A percentile compares a stretch with the other conserved stretches of the same genome.
phyloP scores from a whole-genome alignment of 192 early-diverging fungal genomes.

The Phlyctochytrium planicorne region DNA sequence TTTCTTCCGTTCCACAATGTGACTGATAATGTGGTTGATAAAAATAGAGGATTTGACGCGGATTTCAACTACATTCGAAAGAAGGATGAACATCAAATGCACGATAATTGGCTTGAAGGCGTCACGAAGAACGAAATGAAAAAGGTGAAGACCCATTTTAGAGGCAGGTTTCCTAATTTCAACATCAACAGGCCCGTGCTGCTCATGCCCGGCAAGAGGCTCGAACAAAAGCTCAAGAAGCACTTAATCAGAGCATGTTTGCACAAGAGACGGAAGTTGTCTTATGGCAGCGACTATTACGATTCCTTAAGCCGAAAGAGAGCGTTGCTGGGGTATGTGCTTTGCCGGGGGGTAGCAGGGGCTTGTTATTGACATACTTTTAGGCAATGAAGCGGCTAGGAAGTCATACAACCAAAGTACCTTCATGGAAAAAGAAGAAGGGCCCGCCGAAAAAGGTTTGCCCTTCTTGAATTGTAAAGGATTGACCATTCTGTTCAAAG shows the following conservation, averaged over 20 bases:
- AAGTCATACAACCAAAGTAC: conserved; percentile 17
- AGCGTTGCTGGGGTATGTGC: conserved; percentile 16
- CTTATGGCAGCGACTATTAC: conserved; percentile 24
- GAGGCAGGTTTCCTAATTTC: conserved; percentile 1
- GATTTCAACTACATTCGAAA: conserved; percentile 49
- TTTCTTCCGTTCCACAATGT: conserved; percentile 2
- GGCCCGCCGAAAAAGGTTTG: background rate
- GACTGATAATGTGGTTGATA: background rate
- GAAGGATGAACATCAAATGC: conserved; percentile 50
- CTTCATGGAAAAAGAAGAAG: conserved; percentile 43
- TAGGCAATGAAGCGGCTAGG: conserved; percentile 43
- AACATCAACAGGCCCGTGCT: conserved; percentile 17
- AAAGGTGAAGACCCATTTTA: conserved; percentile 21
- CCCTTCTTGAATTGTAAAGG: background rate
- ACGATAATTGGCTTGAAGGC: conserved; percentile 58
- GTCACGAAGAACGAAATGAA: conserved; percentile 48
- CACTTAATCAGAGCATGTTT: conserved; percentile 8
- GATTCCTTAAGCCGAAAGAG: conserved; percentile 26
- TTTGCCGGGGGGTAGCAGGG: no score
- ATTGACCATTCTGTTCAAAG: background rate
- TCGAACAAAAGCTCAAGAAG: conserved; percentile 24
- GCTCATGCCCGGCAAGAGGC: conserved; percentile 29
- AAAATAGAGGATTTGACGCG: conserved; percentile 50
- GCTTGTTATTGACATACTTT: no score
- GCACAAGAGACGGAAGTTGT: conserved; percentile 4